Conservation (phyloP, 163 green algal species). For the Smithsoniella earleae region DNA sequence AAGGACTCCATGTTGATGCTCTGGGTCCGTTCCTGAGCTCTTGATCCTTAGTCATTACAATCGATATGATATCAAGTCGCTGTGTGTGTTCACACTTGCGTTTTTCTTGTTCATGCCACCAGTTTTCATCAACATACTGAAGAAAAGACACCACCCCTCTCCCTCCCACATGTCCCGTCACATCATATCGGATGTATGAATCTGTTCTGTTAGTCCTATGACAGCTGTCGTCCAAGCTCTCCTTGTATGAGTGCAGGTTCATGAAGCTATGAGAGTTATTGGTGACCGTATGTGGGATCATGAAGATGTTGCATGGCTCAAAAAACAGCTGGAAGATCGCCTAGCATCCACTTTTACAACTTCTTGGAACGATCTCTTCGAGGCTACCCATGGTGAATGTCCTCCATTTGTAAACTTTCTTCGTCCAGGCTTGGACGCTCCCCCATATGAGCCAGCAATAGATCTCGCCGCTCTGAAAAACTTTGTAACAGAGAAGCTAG, state of each 20-base stretch:
- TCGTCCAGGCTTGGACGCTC: conserved; percentile 52
- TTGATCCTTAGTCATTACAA: too few species aligned
- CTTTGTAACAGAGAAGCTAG: conserved; percentile 57
- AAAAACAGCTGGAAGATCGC: conserved; percentile 56
- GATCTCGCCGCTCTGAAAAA: conserved; percentile 60
- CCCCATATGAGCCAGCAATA: conserved; percentile 66
- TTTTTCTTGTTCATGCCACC: too few species aligned
- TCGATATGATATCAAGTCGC: too few species aligned
- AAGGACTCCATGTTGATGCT: conserved; percentile 75
- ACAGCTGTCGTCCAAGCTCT: too few species aligned
- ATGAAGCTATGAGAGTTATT: conserved; percentile 71
- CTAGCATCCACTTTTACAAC: conserved; percentile 52
- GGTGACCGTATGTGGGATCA: conserved; percentile 76
- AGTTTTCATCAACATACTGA: too few species aligned
- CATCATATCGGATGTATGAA: too few species aligned
- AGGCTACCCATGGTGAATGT: conserved; percentile 41
- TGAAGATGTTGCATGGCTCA: conserved; percentile 55
- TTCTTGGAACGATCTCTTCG: conserved; percentile 57
- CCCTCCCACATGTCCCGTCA: too few species aligned
- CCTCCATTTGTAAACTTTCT: conserved; percentile 78
- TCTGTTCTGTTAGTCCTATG: too few species aligned
- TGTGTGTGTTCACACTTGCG: too few species aligned
- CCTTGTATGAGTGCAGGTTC: too few species aligned
- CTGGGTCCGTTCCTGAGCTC: conserved; percentile 41
- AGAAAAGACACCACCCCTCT: too few species aligned